A percentile compares a stretch with the other conserved stretches of the same genome.
These are phyloP conservation scores for Coix lacrymajobi DNA, from an alignment of 176 grass and related monocot genomes.

Conservation along the genomic window DNA sequence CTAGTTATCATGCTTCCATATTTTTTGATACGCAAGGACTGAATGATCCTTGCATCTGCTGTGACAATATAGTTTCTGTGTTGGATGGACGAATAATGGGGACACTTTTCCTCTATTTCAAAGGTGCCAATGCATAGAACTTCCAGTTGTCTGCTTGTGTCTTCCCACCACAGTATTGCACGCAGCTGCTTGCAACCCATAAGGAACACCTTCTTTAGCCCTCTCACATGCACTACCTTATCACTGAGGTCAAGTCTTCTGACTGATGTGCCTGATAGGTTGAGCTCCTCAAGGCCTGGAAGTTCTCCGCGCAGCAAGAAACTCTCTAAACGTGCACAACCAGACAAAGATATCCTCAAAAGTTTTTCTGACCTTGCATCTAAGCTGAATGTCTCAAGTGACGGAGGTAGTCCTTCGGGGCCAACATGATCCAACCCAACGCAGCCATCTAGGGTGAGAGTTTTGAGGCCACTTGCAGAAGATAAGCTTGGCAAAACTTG, in stretches of 20 bases:
- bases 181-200: not conserved
- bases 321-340: not conserved
- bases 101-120: not conserved
- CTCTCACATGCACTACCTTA: not conserved
- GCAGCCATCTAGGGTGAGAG: not conserved
- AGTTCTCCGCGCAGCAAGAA: not conserved
- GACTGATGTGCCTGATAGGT: not conserved
- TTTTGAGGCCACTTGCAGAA: not conserved
- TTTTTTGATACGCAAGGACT: not conserved
- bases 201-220: not conserved
- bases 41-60: not conserved
- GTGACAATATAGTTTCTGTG: not conserved
- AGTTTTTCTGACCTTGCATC: not conserved
- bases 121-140: not conserved
- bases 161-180: not conserved
- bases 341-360: not conserved
- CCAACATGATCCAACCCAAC: not conserved
- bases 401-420: not conserved
- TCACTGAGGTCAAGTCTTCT: not conserved
- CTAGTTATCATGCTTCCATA: not conserved
- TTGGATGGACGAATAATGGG: not conserved
- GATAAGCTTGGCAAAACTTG: slow-evolving; percentile 2
- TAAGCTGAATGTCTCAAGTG: not conserved
- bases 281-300: not conserved
- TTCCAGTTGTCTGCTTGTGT: not conserved